Conservation (phyloP, 2,329 filamentous ascomycete genomes). For the Xylariaceae sp. region DNA sequence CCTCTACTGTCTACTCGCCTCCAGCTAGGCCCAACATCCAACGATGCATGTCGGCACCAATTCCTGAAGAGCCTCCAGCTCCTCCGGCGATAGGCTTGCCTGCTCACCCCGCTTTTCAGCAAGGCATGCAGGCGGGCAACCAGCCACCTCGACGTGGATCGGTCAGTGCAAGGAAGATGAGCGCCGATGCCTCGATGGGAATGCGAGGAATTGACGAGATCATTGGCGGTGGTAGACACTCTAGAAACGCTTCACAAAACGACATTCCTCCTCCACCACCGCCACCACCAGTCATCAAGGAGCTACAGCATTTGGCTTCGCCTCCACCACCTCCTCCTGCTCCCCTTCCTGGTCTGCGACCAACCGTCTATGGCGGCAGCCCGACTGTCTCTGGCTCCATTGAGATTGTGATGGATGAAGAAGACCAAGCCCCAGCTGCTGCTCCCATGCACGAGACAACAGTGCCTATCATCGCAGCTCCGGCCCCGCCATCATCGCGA, state of each 20-base stretch:
- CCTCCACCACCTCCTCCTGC: constrained; percentile 61
- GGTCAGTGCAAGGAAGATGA: constrained; percentile 35
- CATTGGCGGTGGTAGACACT: constrained; percentile 32
- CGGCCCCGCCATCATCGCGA: constrained; percentile 38
- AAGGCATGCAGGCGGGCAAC: constrained; percentile 23
- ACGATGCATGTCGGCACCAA: constrained; percentile 60
- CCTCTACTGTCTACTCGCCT: constrained; percentile 58
- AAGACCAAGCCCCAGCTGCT: constrained; percentile 37
- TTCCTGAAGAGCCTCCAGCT: constrained; percentile 43
- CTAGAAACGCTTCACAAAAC: constrained; percentile 47
- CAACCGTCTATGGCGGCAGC: constrained; percentile 39
- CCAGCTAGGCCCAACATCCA: constrained; percentile 47
- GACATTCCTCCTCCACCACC: constrained; percentile 51
- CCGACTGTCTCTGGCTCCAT: constrained; percentile 52
- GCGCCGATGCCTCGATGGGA: constrained; percentile 34
- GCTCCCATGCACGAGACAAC: constrained; percentile 39
- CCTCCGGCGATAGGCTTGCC: constrained; percentile 31
- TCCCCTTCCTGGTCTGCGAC: constrained; percentile 45
- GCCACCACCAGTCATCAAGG: constrained; percentile 52
- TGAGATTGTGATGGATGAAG: constrained; percentile 64
- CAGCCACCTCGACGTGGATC: constrained; percentile 26
- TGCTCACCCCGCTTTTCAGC: constrained; percentile 41
- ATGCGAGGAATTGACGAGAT: constrained; percentile 48
- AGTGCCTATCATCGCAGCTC: constrained; percentile 44
- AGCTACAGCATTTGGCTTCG: constrained; percentile 58